phyloP scores from a whole-genome alignment of 352 stramenopile genomes.

The Phytophthora sojae region DNA sequence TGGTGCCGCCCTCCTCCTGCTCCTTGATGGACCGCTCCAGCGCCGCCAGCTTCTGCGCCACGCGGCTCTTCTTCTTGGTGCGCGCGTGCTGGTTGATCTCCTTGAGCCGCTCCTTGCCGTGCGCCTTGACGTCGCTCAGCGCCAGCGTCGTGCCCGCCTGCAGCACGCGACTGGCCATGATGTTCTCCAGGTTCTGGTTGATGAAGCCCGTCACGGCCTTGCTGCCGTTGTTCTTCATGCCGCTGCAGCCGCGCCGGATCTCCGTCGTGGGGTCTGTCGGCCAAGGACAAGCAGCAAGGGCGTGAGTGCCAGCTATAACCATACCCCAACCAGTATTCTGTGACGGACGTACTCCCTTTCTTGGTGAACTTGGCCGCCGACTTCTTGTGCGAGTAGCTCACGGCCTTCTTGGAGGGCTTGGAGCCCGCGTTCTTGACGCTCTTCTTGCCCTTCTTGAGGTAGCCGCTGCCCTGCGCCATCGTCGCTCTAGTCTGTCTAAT shows the following conservation, averaged over 20 bases:
- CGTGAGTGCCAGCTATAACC: background rate
- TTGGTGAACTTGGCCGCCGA: conserved; percentile 88
- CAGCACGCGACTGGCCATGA: conserved; percentile 86
- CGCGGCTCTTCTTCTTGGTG: conserved; percentile 89
- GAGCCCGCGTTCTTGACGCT: conserved; percentile 75
- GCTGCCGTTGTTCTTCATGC: conserved; percentile 80
- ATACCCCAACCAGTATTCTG: too few species aligned
- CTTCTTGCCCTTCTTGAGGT: conserved; percentile 83
- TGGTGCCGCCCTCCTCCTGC: conserved; percentile 68
- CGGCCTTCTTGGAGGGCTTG: conserved; percentile 78
- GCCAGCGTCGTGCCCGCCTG: conserved; percentile 69
- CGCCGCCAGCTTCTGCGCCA: conserved; percentile 81
- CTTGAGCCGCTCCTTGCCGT: conserved; percentile 86
- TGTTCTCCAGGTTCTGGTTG: conserved; percentile 90
- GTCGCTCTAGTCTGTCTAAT: background rate
- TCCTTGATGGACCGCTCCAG: conserved; percentile 85
- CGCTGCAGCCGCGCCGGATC: conserved; percentile 72
- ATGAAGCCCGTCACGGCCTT: conserved; percentile 86
- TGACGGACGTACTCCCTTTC: conserved; percentile 82
- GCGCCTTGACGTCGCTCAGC: conserved; percentile 69
- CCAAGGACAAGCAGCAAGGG: background rate
- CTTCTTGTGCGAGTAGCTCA: conserved; percentile 81
- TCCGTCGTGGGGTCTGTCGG: conserved; percentile 79
- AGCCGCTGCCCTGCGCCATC: conserved; percentile 85
- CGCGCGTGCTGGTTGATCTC: conserved; percentile 84